Base-by-base conservation (phyloP, 768 basidiomycete genomes). In the Cystobasidium onofrii region DNA sequence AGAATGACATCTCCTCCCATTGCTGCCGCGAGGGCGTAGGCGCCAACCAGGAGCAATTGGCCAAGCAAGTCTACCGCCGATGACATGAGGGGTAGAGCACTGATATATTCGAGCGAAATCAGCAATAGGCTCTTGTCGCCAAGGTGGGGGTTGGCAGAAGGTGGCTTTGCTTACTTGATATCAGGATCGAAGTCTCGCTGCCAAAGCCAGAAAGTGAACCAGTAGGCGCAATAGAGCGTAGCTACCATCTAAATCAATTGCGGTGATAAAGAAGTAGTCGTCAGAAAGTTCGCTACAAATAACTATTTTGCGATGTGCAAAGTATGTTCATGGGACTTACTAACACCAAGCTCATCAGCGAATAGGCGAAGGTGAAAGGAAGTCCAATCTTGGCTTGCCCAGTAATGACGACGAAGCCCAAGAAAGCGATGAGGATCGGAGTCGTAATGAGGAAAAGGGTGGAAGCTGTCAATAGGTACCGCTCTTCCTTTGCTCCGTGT, bases 331-430 rank as follows among this genome's bases (percentile, higher is more conserved):
- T n/a, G 6, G 9, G 6, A 57, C 77, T 29, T 55, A 78, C 78
- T 64, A 76, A 67, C 0, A 75, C 15, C 1, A 34, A 50, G 1
- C 66, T 62, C 1, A 72, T 72, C 0, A 65, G 27, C 1, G 91
- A 79, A 0, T 88, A 88, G 73, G 88, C 83, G 0, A 84, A 80
- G n/a, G 88, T 83, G 78, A 96, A 92, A 18, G 87, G 67, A 39
- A 89, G 78, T 1, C 88, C 87, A 0, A 91, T 82, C 27, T 86
- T 84, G 10, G 92, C 85, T 92, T 95, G 98, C 0, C 89, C 89
- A 1, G 92, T 84, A 3, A 78, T 80, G 57, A 83, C 84, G 0
- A 94, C 85, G 33, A 89, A 83, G 4, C 81, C 76, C 57, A 96
- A 85, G 80, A 95, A 95, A 12, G 88, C 80, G 50, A 90, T 80